Evolutionary conservation across 2,329 filamentous ascomycete species (phyloP), one percentile per base, ranked within the genome.

Genomic region (Penicillium sp.): DNA sequence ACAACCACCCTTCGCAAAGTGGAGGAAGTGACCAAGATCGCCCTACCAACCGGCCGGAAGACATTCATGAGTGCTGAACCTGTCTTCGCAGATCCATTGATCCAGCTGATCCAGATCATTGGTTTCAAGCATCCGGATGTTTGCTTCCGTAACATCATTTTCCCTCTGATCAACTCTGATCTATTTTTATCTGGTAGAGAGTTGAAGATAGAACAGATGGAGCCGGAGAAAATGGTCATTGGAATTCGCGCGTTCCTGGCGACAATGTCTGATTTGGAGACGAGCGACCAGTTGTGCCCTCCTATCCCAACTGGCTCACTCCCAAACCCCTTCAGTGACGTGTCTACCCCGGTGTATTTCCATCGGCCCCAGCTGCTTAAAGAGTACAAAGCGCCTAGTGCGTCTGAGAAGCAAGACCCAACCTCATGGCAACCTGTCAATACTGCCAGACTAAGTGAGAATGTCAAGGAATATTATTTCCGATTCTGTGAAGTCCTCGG

Each of bases 181-280:
- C 76, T 90, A n/a, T 93, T 96, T 65, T 78, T 81, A 25, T 82
- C 84, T 14, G 78, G 77, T 76, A 88, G 85, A 61, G 88, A 95
- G 37, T 74, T 93, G 35, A 90, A 83, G 64, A 87, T 96, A 25
- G 93, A 97, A 64, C 89, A 95, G 64, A 79, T 99, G 54, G 93
- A 99, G 54, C 93, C 95, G 0, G 95, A 99, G 65, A 87, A 89
- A 61, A 95, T 96, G 73, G 92, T 97, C n/a, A 88, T 99, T 59
- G 93, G 91, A 2, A 99, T 99, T 55, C 83, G 90, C 55, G 88
- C 93, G 3, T 99, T 97, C 66, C 77, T 99, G 25, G 88, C 87
- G 28, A 89, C 97, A 58, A 92, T 99, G 82, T 81, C 87, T 0
- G 93, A 99, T 67, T 76, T 97, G 22, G 93, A 99, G 68, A 92